Percentiles rank a stretch among this genome's conserved stretches.
Conservation (phyloP, 495 filamentous ascomycete genomes). For the Penicillium coffeae region DNA sequence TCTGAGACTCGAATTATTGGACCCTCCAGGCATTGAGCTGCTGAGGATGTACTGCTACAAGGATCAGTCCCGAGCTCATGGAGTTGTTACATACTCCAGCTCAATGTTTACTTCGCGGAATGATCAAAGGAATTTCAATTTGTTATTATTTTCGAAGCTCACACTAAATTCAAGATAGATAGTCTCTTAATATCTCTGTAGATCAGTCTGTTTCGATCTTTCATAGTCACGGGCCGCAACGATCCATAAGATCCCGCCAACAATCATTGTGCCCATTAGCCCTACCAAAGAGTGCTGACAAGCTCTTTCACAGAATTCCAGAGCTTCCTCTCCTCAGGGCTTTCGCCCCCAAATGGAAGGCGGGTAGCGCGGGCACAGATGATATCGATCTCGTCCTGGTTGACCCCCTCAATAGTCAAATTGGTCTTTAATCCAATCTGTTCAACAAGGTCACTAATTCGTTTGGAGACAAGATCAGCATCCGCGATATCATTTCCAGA, state of each 20-base stretch:
- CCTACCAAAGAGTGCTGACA: not conserved
- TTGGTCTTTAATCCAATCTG: not conserved
- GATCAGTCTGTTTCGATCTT: too few species aligned
- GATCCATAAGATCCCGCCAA: not conserved
- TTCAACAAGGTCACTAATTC: not conserved
- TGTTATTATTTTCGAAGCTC: too few species aligned
- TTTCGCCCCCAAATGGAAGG: not conserved
- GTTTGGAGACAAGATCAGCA: not conserved
- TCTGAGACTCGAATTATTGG: too few species aligned
- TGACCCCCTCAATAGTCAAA: not conserved
- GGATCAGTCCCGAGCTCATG: too few species aligned
- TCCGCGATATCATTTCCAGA: not conserved
- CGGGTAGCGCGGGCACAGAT: not conserved
- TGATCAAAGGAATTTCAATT: too few species aligned
- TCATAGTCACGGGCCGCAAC: too few species aligned
- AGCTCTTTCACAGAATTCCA: not conserved
- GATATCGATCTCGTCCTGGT: not conserved
- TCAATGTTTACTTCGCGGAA: too few species aligned
- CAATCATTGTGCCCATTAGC: not conserved
- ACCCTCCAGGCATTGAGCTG: too few species aligned
- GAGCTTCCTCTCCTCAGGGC: not conserved
- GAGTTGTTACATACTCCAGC: too few species aligned
- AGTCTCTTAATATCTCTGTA: not conserved
- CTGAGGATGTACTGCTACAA: too few species aligned
- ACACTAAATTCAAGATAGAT: too few species aligned